A percentile compares a stretch with the other conserved stretches of the same genome.
These are phyloP conservation scores for Gloeophyllum trabeum DNA, from an alignment of 768 basidiomycete genomes.

Conservation along the genomic window DNA sequence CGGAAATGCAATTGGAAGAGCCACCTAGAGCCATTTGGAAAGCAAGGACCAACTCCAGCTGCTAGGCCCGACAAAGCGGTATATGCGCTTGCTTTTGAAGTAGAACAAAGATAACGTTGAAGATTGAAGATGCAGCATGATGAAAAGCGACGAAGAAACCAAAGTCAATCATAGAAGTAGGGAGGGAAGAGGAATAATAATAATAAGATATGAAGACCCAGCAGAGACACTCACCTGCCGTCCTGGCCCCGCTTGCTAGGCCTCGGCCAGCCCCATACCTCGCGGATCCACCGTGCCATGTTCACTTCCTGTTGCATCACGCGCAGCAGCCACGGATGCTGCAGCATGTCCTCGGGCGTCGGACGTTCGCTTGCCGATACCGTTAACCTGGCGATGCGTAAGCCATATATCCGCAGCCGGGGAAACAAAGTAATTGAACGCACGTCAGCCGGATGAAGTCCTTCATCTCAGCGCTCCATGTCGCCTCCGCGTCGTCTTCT, in stretches of 20 bases:
- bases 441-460: slow-evolving; percentile 83
- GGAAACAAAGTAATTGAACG: slow-evolving; percentile 18
- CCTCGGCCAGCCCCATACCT: slow-evolving; percentile 74
- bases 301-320: slow-evolving; percentile 76
- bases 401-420: slow-evolving; percentile 1
- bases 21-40: no score
- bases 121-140: no score
- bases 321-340: slow-evolving; percentile 73
- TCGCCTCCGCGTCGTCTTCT: slow-evolving; percentile 53
- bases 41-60: no score
- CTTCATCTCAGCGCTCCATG: slow-evolving; percentile 81
- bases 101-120: no score
- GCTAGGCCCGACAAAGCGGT: no score
- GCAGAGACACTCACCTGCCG: slow-evolving; percentile 28
- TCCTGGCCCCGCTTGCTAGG: slow-evolving; percentile 26
- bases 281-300: slow-evolving; percentile 82
- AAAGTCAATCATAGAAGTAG: no score
- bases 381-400: background rate
- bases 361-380: slow-evolving; percentile 35
- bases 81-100: no score
- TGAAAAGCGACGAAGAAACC: no score
- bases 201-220: no score
- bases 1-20: no score
- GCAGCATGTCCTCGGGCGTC: slow-evolving; percentile 71
- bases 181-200: no score